Base-by-base conservation (phyloP, 2,329 filamentous ascomycete species). In the Pseudopyricularia javanii region DNA sequence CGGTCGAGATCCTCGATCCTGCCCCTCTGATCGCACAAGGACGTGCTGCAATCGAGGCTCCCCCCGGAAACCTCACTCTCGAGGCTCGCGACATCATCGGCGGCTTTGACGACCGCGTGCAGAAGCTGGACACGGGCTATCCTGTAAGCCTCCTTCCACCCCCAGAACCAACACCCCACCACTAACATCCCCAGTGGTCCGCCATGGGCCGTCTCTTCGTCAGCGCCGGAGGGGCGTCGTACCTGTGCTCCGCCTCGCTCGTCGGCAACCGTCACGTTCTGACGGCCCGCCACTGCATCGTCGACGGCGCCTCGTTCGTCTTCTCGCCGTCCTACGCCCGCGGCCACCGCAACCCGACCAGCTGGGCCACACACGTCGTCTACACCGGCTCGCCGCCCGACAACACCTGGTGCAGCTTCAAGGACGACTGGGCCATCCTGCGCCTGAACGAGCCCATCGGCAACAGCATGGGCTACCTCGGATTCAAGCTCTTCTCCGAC, bases 361-460 rank as follows among this genome's bases (percentile, higher is more conserved):
- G 33, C 17, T 24, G 26, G 22, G 49, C 33, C 22, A 51, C 33
- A 34, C 33, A 28, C 34, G 28, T 35, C 33, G 17, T 51, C 14
- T 9, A 24, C 12, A 12, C 28, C 14, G 15, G 30, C 4, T 30
- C 14, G 15, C 34, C 20, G n/a, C 24, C 26, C 49, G 34, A 17
- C 12, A 22, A 17, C 15, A 7, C 7, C 26, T 24, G 34, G 12
- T 51, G 49, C 49, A 24, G 14, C 49, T 51, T 22, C 20, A 30
- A 15, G 30, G 49, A 51, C 49, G 49, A 51, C 49, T 51, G 49
- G 49, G 49, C 34, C 17, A 34, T 51, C 30, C 34, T 51, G 8
- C 37, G 37, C 49, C 49, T 51, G 6, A 30, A 40, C 49, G 24
- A 20, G 33, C 7, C 20, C 33, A 34, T 37, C 12, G 35, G 22